These are phyloP conservation scores for Cardamine chenopodiifolia DNA, from an alignment of 345 rosid genomes.

Conservation along the genomic window DNA sequence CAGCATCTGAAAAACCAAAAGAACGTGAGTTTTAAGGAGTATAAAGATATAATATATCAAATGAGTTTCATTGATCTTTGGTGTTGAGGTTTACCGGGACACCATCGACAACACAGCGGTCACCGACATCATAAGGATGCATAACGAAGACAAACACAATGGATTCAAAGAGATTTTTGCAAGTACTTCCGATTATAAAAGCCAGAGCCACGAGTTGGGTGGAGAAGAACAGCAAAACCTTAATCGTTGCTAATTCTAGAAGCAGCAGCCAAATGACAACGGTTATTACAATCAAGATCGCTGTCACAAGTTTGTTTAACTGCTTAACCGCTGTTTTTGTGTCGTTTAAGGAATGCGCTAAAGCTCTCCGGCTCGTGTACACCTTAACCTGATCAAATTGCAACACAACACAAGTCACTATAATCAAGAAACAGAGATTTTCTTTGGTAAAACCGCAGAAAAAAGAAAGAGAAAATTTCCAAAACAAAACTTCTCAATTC, in stretches of 20 bases:
- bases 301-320: slow-evolving; percentile 71
- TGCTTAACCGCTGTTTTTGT: slow-evolving; percentile 93
- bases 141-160: slow-evolving; percentile 77
- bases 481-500: not conserved
- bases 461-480: too few relatives aligned
- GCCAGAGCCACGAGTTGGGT: slow-evolving; percentile 74
- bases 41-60: not conserved
- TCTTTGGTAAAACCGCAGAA: too few relatives aligned
- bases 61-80: not conserved
- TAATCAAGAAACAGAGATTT: slow-evolving; percentile 6
- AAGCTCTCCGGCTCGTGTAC: slow-evolving; percentile 66
- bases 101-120: slow-evolving; percentile 82
- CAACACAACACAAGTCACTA: slow-evolving; percentile 8
- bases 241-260: slow-evolving; percentile 77
- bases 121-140: slow-evolving; percentile 86
- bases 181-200: slow-evolving; percentile 78
- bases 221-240: slow-evolving; percentile 68
- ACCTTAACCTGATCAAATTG: slow-evolving; percentile 70
- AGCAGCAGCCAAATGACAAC: slow-evolving; percentile 73
- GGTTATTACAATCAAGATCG: slow-evolving; percentile 52
- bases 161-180: slow-evolving; percentile 85
- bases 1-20: slow-evolving; percentile 53
- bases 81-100: slow-evolving; percentile 51
- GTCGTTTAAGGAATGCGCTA: slow-evolving; percentile 78
- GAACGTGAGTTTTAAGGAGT: not conserved